These are phyloP conservation scores for Erodium trifolium DNA, from an alignment of 441 rosid species.

Conservation along the genomic window DNA sequence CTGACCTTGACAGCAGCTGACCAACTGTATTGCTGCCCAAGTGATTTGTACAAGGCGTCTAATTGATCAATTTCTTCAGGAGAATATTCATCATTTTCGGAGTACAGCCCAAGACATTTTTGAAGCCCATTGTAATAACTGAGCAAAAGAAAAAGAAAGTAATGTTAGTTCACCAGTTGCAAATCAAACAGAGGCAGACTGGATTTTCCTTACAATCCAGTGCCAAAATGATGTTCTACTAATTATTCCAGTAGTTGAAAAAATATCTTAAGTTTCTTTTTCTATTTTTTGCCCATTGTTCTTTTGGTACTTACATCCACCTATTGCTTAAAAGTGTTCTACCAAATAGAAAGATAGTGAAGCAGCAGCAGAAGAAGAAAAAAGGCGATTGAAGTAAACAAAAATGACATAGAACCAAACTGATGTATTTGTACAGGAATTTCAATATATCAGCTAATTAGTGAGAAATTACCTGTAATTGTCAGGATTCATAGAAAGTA, in stretches of 20 bases:
- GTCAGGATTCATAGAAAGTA: slow-evolving; percentile 92
- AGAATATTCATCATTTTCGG: slow-evolving; percentile 55
- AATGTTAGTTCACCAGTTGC: slow-evolving; percentile 6
- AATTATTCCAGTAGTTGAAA: neutral
- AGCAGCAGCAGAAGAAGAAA: neutral
- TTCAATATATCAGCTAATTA: neutral
- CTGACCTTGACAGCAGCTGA: slow-evolving; percentile 96
- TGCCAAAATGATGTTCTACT: neutral
- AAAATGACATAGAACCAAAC: neutral
- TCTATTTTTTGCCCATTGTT: neutral
- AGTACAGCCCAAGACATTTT: slow-evolving; percentile 57
- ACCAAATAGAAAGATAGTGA: neutral
- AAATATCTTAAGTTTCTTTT: neutral
- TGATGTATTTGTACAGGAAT: neutral
- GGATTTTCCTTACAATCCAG: neutral
- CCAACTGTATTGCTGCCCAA: slow-evolving; percentile 62
- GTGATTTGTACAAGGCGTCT: slow-evolving; percentile 70
- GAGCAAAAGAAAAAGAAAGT: slow-evolving; percentile 22
- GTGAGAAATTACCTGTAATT: slow-evolving; percentile 66
- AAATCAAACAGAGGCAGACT: slow-evolving; percentile 6
- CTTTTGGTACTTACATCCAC: neutral
- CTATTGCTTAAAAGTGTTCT: neutral
- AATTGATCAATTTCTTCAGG: slow-evolving; percentile 66
- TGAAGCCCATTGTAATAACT: slow-evolving; percentile 95
- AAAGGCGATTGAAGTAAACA: no score